Percentiles rank a stretch among this genome's conserved stretches.
phyloP scores from a whole-genome alignment of 2,329 filamentous ascomycete species.

The Capronia americana region DNA sequence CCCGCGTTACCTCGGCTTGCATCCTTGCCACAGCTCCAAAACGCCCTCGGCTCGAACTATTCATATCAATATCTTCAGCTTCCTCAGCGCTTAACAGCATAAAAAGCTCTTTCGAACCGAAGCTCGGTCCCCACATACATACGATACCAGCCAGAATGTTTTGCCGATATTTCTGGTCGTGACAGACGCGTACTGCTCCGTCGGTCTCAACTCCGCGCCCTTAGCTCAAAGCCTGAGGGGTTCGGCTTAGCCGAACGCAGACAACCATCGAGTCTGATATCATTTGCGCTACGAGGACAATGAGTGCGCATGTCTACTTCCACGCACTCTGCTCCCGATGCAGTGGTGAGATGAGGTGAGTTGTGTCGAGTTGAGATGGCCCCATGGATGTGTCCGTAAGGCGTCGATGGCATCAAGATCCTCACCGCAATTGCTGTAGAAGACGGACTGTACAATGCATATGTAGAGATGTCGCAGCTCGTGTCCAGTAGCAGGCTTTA shows the following conservation, averaged over 20 bases:
- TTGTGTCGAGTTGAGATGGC: slow-evolving; percentile 44
- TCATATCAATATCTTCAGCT: no score
- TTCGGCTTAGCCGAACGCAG: background rate
- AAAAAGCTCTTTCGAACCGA: no score
- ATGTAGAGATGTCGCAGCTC: background rate
- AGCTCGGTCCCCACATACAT: no score
- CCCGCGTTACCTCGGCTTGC: no score
- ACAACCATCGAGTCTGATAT: slow-evolving; percentile 6
- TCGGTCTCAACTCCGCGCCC: slow-evolving; percentile 29
- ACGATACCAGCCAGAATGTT: no score
- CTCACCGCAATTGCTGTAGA: background rate
- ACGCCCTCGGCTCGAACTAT: no score
- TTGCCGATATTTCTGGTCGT: no score
- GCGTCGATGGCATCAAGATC: background rate
- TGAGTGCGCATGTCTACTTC: slow-evolving; percentile 52
- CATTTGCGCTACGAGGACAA: slow-evolving; percentile 39
- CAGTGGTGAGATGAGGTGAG: slow-evolving; percentile 38
- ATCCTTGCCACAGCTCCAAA: no score
- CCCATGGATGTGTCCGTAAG: slow-evolving; percentile 44
- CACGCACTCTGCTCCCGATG: slow-evolving; percentile 53
- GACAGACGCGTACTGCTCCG: no score
- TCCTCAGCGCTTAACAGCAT: no score
- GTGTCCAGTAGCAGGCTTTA: background rate
- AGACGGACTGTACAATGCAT: no score
- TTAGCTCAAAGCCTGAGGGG: slow-evolving; percentile 36